Percentiles rank a stretch among this genome's conserved stretches.
Evolutionary conservation across 108 stramenopile species (phyloP).

Genomic region (Epithemia pelagica): DNA sequence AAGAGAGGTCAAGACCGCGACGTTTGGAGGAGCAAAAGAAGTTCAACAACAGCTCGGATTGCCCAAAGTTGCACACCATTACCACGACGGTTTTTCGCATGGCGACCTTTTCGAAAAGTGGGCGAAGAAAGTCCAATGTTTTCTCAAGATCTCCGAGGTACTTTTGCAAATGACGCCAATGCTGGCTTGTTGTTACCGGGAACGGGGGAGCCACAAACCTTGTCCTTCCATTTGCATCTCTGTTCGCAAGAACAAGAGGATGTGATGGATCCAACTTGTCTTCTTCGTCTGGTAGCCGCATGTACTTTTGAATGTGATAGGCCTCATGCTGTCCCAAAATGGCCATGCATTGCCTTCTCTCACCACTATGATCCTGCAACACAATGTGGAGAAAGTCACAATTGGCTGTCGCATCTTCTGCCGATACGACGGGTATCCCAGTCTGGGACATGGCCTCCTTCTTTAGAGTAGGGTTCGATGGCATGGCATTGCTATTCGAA

Average conservation of each 20-base stretch:
- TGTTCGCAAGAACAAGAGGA: slow-evolving; percentile 41
- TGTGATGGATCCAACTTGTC: slow-evolving; percentile 13
- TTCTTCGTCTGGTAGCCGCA: slow-evolving; percentile 26
- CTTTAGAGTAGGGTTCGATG: not conserved
- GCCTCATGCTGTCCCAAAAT: slow-evolving; percentile 60
- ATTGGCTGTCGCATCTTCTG: slow-evolving; percentile 43
- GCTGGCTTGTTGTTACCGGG: slow-evolving; percentile 16
- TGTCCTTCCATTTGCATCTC: slow-evolving; percentile 50
- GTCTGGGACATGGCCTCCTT: slow-evolving; percentile 2
- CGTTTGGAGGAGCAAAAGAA: slow-evolving; percentile 63
- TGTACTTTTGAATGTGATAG: slow-evolving; percentile 68
- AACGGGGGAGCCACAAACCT: slow-evolving; percentile 35
- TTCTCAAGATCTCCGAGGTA: slow-evolving; percentile 45
- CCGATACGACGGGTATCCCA: slow-evolving; percentile 4
- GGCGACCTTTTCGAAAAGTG: slow-evolving; percentile 51
- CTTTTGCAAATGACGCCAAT: slow-evolving; percentile 37
- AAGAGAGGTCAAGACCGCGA: slow-evolving; percentile 34
- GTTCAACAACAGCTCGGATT: slow-evolving; percentile 67
- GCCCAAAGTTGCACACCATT: slow-evolving; percentile 73
- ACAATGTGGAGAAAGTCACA: slow-evolving; percentile 57
- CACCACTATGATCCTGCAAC: slow-evolving; percentile 27
- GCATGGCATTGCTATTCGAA: not conserved
- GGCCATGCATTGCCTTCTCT: slow-evolving; percentile 36
- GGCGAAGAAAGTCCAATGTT: slow-evolving; percentile 25
- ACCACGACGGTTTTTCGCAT: slow-evolving; percentile 58